Base-by-base conservation (phyloP, 768 basidiomycete species). In the Suillus occidentalis region DNA sequence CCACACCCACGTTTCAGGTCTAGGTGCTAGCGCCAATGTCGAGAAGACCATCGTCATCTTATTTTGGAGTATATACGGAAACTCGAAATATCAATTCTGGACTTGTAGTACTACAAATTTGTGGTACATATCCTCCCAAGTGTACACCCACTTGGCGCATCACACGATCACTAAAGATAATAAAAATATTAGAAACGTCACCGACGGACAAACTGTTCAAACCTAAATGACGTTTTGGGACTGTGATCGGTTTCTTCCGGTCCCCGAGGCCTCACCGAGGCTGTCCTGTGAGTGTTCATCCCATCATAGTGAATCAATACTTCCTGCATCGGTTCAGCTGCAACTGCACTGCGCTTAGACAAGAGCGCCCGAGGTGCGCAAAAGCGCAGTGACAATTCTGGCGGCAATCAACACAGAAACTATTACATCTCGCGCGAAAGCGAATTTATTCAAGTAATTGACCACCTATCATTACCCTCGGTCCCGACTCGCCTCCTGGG, bases 381-480 rank as follows among this genome's bases (percentile, higher is more conserved):
- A 31, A 52, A 31, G 28, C 16, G 50, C 28, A 25, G 25, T 68
- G 71, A 73, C 78, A 60, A 89, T 87, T 0, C 70, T 89, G 5
- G 70, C 73, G 13, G 81, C 81, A 10, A 81, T 89, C 61, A 72
- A 83, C 25, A 66, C 74, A 1, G 87, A 87, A 20, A 78, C 76
- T 16, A 82, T 79, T 65, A 72, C 68, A 78, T 67, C 69, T 83
- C 3, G 28, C 28, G 75, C 74, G 3, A 70, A 74, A 62, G 68
- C 78, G 55, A 68, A 70, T 56, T 71, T 73, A 53, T 78, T 78
- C 22, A 76, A 59, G n/a, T n/a, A n/a, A n/a, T 75, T 81, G 60
- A 89, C 88, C 0, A 73, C 75, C 31, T 89, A 83, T 71, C 88
- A 85, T 66, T 4, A 18, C 71, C 81, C 0, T 81, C 85, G 1